Conservation (phyloP, 2,329 filamentous ascomycete genomes). For the Aspergillus viridinutans region DNA sequence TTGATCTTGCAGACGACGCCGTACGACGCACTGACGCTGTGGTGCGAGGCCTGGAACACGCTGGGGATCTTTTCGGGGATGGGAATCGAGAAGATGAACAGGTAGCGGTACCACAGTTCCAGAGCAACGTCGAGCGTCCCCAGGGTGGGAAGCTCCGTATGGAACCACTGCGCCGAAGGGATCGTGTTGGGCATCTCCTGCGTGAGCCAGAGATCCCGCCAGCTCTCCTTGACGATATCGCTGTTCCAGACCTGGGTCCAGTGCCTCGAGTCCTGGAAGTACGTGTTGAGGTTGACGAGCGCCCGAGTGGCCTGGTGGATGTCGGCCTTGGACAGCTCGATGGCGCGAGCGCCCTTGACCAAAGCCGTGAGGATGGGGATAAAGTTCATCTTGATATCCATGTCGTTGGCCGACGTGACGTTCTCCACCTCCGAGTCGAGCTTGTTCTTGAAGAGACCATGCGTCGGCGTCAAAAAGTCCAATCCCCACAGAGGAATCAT, state of each 20-base stretch:
- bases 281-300: slow-evolving; percentile 47
- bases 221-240: slow-evolving; percentile 42
- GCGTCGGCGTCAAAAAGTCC: slow-evolving; percentile 50
- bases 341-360: slow-evolving; percentile 49
- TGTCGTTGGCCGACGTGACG: slow-evolving; percentile 42
- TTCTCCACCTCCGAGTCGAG: slow-evolving; percentile 50
- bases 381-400: slow-evolving; percentile 51
- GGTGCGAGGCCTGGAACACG: slow-evolving; percentile 62
- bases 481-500: slow-evolving; percentile 53
- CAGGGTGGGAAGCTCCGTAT: slow-evolving; percentile 37
- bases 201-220: slow-evolving; percentile 46
- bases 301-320: slow-evolving; percentile 47
- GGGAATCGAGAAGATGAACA: slow-evolving; percentile 56
- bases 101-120: slow-evolving; percentile 41
- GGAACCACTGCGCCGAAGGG: slow-evolving; percentile 35
- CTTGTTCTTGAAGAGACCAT: slow-evolving; percentile 53
- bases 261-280: slow-evolving; percentile 48
- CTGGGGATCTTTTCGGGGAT: slow-evolving; percentile 54
- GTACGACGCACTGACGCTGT: slow-evolving; percentile 58
- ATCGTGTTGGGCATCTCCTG: slow-evolving; percentile 40
- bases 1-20: slow-evolving; percentile 61
- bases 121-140: slow-evolving; percentile 34
- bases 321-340: slow-evolving; percentile 40
- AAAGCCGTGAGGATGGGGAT: slow-evolving; percentile 50
- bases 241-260: slow-evolving; percentile 48